phyloP scores from a whole-genome alignment of 2,329 filamentous ascomycete species.

The Fusarium foetens region DNA sequence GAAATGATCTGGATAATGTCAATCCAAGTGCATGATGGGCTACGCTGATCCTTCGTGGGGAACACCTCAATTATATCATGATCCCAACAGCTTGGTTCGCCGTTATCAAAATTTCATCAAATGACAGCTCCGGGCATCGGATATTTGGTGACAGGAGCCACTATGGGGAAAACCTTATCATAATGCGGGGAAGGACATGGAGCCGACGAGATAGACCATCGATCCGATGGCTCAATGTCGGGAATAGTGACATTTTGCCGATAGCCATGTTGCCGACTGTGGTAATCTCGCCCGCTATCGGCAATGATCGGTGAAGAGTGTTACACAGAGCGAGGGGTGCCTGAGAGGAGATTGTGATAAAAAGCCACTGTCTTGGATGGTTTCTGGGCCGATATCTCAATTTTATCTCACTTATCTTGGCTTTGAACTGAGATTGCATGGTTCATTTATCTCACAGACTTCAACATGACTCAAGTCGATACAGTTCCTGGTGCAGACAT shows the following conservation, averaged over 20 bases:
- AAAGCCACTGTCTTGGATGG: not conserved
- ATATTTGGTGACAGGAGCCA: not conserved
- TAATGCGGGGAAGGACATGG: not conserved
- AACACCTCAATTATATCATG: not conserved
- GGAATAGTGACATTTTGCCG: not conserved
- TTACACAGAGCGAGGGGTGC: not conserved
- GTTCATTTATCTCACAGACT: not conserved
- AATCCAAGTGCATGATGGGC: not conserved
- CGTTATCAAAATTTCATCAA: not conserved
- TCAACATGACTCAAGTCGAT: not conserved
- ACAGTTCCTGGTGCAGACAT: not conserved
- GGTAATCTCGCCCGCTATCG: not conserved
- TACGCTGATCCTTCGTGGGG: not conserved
- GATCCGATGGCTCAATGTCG: not conserved
- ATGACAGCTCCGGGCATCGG: not conserved
- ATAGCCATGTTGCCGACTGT: not conserved
- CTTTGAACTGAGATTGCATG: too few relatives aligned
- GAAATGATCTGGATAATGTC: not conserved
- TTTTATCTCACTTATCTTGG: not conserved
- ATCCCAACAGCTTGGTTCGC: not conserved
- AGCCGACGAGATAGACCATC: constrained; percentile 2
- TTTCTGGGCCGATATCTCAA: not conserved
- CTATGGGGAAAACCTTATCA: not conserved
- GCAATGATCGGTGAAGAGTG: not conserved
- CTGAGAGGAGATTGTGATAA: not conserved